A percentile compares a stretch with the other conserved stretches of the same genome.
These are phyloP conservation scores for Diaporthe destruens DNA, from an alignment of 2,329 filamentous ascomycete genomes.

Conservation along the genomic window DNA sequence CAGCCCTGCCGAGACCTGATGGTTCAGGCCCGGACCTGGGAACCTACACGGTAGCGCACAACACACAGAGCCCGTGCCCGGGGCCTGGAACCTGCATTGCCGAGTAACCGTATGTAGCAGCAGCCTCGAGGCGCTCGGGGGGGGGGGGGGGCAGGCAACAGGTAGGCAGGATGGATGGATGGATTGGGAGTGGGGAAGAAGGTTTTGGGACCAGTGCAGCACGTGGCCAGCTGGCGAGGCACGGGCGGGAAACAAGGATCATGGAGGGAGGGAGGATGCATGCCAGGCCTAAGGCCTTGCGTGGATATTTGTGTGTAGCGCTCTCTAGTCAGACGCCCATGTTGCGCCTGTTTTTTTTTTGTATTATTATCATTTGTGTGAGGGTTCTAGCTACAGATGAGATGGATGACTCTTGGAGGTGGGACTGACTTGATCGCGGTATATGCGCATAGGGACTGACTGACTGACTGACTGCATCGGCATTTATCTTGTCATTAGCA, in stretches of 20 bases:
- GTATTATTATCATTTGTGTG: no score
- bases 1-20: constrained; percentile 30
- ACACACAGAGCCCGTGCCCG: neutral
- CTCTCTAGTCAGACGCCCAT: neutral
- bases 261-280: neutral
- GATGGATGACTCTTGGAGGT: no score
- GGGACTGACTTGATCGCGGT: no score
- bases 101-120: neutral
- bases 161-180: no score
- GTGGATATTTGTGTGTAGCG: neutral
- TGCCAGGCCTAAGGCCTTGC: no score
- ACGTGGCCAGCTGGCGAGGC: constrained; percentile 12
- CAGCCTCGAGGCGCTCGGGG: neutral
- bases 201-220: neutral
- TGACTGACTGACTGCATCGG: neutral
- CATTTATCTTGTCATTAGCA: neutral
- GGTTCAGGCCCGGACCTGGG: neutral
- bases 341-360: neutral
- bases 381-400: no score
- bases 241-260: constrained; percentile 23
- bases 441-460: neutral
- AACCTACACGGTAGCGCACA: no score
- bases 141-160: neutral
- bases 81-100: constrained; percentile 13
- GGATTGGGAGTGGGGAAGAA: neutral